Evolutionary conservation across 2,329 filamentous ascomycete species (phyloP), one percentile per base, ranked within the genome.

Genomic region (Cladosporium sp.): DNA sequence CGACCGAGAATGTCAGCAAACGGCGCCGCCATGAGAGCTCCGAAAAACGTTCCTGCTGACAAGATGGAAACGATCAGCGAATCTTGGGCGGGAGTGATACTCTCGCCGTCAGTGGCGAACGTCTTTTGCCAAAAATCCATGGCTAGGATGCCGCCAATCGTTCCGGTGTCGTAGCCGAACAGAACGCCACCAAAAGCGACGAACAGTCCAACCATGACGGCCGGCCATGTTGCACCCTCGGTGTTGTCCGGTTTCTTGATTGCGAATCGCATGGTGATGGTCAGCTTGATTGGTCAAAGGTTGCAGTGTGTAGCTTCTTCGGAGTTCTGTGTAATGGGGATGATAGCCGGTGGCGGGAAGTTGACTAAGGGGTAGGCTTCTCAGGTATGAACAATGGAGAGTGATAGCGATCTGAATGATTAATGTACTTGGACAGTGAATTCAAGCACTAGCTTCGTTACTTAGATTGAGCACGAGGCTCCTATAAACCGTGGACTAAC

Each of bases 11-110:
- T 70, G 65, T 95, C 89, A 45, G 83, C 88, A 6, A 82, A 68
- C 1, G 86, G 87, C 9, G 86, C 86, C 34, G 87, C 81, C 9
- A 83, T 67, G 17, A 93, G 74, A 24, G 89, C 79, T 34, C 89
- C 89, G 49, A 89, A 72, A 58, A 88, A 84, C 24, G 88, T 93
- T 42, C 89, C 89, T 37, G 84, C 86, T 54, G 88, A 92, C 37
- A 95, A 77, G 57, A 95, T 92, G 13, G 88, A 86, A 43, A 93
- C 88, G 52, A 91, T 86, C 55, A 86, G 74, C 19, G 88, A 85
- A 38, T 84, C 81, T 66, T 92, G 76, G 19, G 73, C 70, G 13
- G 85, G 58, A 4, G 70, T 70, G 54, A 75, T 62, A 9, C 50
- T 47, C 12, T 50, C 44, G 12, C 56, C 52, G 32, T 50, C 65